These are phyloP conservation scores for Wickerhamomyces kurtzmanii DNA, from an alignment of 805 yeast species.

Conservation along the genomic window DNA sequence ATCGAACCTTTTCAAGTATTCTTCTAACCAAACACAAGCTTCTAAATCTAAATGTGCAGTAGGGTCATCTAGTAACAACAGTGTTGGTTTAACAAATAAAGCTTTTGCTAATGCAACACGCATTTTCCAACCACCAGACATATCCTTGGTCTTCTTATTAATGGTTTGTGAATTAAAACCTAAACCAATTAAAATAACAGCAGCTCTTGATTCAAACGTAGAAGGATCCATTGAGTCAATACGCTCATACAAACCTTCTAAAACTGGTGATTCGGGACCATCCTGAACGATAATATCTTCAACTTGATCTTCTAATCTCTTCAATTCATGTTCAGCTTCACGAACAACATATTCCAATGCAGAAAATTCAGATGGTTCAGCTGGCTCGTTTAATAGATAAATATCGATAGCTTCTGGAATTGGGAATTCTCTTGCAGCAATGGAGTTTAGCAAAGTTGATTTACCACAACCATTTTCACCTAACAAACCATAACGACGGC, in stretches of 20 bases:
- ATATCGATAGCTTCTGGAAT: conserved; percentile 88
- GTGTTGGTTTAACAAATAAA: conserved; percentile 93
- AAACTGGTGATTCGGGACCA: conserved; percentile 84
- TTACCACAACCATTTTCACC: conserved; percentile 99
- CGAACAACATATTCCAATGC: conserved; percentile 95
- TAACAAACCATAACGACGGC: conserved; percentile 93
- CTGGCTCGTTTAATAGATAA: conserved; percentile 93
- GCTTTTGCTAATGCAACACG: conserved; percentile 98
- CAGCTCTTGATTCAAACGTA: conserved; percentile 95
- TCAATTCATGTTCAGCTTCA: conserved; percentile 91
- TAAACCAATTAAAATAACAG: conserved; percentile 90
- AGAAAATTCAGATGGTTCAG: conserved; percentile 83
- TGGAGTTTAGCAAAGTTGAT: conserved; percentile 85
- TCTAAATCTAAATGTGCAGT: conserved; percentile 98
- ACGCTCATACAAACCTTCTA: conserved; percentile 89
- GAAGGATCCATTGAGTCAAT: conserved; percentile 94
- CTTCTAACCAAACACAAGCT: conserved; percentile 99
- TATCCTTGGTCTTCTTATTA: conserved; percentile 90
- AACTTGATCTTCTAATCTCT: conserved; percentile 81
- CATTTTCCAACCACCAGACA: conserved; percentile 99
- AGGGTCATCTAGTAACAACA: conserved; percentile 92
- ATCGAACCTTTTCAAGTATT: conserved; percentile 90
- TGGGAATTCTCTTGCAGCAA: conserved; percentile 95
- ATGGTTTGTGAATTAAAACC: conserved; percentile 88
- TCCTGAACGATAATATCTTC: conserved; percentile 84